Evolutionary conservation across 1,139 yeast species (phyloP).

Genomic region (Suhomyces guaymorum): DNA sequence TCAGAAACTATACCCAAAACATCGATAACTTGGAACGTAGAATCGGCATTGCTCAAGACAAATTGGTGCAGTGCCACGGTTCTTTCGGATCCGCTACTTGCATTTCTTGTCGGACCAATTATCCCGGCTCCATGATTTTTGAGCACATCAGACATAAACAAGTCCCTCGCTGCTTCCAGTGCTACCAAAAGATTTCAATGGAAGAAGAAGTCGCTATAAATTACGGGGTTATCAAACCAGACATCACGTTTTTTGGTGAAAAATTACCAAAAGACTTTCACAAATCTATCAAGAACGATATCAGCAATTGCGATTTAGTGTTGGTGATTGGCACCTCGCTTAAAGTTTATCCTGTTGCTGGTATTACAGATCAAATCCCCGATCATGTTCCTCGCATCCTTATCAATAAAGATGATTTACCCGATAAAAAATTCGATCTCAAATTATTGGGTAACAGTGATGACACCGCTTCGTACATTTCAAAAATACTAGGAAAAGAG

Average conservation of each 20-base stretch:
- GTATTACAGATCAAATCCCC: constrained; percentile 72
- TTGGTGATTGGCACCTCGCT: constrained; percentile 91
- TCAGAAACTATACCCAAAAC: constrained; percentile 91
- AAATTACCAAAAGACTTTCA: constrained; percentile 56
- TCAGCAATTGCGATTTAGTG: constrained; percentile 63
- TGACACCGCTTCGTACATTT: constrained; percentile 70
- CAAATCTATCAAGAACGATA: constrained; percentile 18
- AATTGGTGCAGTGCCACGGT: constrained; percentile 92
- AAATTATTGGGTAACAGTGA: constrained; percentile 83
- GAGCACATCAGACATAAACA: constrained; percentile 60
- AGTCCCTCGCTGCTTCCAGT: constrained; percentile 73
- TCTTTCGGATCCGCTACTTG: constrained; percentile 92
- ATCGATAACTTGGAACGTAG: constrained; percentile 89
- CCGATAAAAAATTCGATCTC: constrained; percentile 65
- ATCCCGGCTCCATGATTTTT: constrained; percentile 67
- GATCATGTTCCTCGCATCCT: constrained; percentile 75
- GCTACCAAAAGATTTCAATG: constrained; percentile 39
- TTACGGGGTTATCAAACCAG: constrained; percentile 77
- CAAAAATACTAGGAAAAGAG: constrained; percentile 25
- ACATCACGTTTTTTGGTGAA: constrained; percentile 93
- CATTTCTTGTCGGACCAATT: constrained; percentile 67
- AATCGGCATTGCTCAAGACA: constrained; percentile 72
- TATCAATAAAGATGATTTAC: constrained; percentile 76
- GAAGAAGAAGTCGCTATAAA: constrained; percentile 21
- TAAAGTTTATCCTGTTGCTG: constrained; percentile 95